Conservation (phyloP, 352 stramenopile species). For the Aphanomyces euteiches region DNA sequence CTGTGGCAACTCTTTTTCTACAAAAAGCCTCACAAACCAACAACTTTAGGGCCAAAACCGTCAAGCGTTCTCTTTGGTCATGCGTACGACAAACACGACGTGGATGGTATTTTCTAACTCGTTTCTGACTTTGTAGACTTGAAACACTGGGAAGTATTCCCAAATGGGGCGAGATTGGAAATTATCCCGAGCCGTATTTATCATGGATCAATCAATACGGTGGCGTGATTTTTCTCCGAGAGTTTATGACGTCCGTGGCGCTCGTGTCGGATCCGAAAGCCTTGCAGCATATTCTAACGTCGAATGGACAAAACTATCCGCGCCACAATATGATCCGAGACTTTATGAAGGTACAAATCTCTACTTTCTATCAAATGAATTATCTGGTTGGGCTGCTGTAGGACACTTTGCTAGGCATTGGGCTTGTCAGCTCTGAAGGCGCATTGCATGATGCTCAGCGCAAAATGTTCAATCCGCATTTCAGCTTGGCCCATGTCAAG, state of each 20-base stretch:
- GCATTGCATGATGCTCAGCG: not conserved
- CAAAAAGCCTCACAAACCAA: too few relatives aligned
- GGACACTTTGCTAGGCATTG: not conserved
- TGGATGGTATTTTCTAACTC: not conserved
- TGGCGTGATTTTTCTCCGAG: not conserved
- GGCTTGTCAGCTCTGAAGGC: not conserved
- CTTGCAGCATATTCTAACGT: not conserved
- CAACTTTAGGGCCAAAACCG: not conserved
- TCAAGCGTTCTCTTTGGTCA: not conserved
- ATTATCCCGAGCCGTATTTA: slow-evolving; percentile 2
- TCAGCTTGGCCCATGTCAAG: not conserved
- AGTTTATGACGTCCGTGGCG: not conserved
- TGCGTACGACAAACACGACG: not conserved
- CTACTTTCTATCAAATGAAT: not conserved
- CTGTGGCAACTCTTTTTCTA: too few relatives aligned
- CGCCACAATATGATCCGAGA: not conserved
- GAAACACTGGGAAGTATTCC: not conserved
- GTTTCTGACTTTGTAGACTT: not conserved
- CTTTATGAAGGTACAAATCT: not conserved
- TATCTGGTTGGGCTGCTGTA: not conserved
- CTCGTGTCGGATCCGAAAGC: not conserved
- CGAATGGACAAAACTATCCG: not conserved
- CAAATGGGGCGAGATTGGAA: not conserved
- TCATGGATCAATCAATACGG: not conserved
- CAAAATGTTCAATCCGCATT: not conserved